Evolutionary conservation across 139 green algal genomes (phyloP), one percentile per base, ranked within the genome.

Genomic region (Axilococcus clingmanii): DNA sequence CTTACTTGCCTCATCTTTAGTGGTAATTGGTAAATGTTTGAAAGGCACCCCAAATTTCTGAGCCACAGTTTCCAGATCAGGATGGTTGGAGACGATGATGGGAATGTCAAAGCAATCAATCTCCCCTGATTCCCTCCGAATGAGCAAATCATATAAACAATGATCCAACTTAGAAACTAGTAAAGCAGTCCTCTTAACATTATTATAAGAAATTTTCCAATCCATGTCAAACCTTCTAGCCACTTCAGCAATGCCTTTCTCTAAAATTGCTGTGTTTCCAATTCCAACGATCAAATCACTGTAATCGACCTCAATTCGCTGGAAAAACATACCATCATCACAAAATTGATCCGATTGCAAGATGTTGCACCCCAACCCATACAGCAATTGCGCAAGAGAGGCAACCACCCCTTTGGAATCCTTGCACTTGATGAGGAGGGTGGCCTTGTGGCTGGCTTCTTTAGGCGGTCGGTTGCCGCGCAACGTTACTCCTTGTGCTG

Each of bases 81-180:
- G 64, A 57, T 89, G 80, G 66, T 92, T 92, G 40, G 57, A 75
- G 12, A 89, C 73, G 38, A 92, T 70, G 30, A 84, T 37, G 1
- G 71, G 69, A 33, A 89, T 78, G 14, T 81, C 58, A n/a, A n/a
- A n/a, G 52, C 67, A 79, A 27, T 57, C 57, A 14, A 92, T 69
- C 65, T 89, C 81, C 4, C 65, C 65, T 29, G 37, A 64, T 25
- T 74, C 64, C 37, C 69, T 43, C 0, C 81, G 63, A 19, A 87
- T 88, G 27, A 92, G 74, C 47, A 92, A 47, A 69, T 92, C 83
- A 47, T 79, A 88, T 40, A 91, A 65, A 63, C 80, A 87, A 65
- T 89, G 80, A 50, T 81, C 75, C 55, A 78, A 27, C 49, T 72
- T 74, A 61, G 47, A 64, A 45, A 77, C 66, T 34, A 79, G 35